These are phyloP conservation scores for Hymenotorrendiella dingleyae DNA, from an alignment of 2,329 filamentous ascomycete genomes.

Conservation along the genomic window DNA sequence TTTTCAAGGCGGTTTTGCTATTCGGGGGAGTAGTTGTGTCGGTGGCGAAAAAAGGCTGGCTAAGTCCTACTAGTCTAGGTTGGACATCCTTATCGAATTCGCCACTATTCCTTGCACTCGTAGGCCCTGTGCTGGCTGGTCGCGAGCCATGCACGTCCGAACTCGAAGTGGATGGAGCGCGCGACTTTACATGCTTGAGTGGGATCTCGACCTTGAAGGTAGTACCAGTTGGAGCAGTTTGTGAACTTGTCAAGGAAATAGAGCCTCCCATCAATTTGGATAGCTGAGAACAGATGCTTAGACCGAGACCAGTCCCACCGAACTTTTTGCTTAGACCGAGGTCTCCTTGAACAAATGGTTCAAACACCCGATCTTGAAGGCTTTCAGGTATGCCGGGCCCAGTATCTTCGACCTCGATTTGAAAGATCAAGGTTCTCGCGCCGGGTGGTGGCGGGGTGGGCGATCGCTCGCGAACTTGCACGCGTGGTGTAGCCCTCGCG, in stretches of 20 bases:
- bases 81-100: conserved; percentile 56
- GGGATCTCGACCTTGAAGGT: conserved; percentile 81
- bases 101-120: conserved; percentile 21
- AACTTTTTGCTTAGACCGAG: conserved; percentile 83
- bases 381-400: conserved; percentile 77
- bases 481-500: conserved; percentile 27
- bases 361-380: conserved; percentile 79
- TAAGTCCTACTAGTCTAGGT: conserved; percentile 75
- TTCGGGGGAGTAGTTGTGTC: conserved; percentile 16
- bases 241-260: conserved; percentile 64
- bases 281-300: conserved; percentile 86
- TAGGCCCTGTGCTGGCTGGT: conserved; percentile 24
- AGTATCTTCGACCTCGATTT: conserved; percentile 84
- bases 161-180: conserved; percentile 35
- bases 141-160: conserved; percentile 26
- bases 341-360: conserved; percentile 93
- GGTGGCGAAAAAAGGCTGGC: conserved; percentile 68
- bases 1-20: conserved; percentile 50
- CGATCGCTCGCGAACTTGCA: conserved; percentile 46
- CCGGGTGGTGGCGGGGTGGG: conserved; percentile 54
- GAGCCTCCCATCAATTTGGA: conserved; percentile 76
- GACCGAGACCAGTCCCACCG: conserved; percentile 78
- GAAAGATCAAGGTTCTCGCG: conserved; percentile 66
- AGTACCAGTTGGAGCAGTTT: conserved; percentile 60
- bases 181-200: conserved; percentile 66